Conservation (phyloP, 2,329 filamentous ascomycete genomes). For the Lecanicillium sp. region DNA sequence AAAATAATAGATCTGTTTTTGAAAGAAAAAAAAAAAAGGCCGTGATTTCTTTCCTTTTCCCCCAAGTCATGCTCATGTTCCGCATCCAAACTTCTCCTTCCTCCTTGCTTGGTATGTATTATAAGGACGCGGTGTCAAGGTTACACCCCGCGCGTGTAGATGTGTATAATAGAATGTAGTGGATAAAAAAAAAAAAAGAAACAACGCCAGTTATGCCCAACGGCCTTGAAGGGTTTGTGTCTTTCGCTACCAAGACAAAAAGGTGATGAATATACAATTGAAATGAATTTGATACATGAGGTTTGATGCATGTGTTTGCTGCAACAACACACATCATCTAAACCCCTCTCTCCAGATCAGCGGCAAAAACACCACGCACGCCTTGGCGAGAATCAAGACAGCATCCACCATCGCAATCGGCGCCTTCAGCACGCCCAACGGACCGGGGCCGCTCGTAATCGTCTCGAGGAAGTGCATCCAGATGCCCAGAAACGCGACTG, state of each 20-base stretch:
- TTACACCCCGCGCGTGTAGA: too few species aligned
- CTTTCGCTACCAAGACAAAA: not conserved
- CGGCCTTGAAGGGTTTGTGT: too few species aligned
- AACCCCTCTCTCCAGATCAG: constrained; percentile 65
- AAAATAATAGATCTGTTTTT: too few species aligned
- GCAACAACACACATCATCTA: constrained; percentile 20
- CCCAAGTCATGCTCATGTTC: too few species aligned
- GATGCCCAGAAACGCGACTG: constrained; percentile 81
- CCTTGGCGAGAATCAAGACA: constrained; percentile 69
- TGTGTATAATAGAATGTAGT: not conserved
- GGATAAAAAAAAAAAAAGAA: not conserved
- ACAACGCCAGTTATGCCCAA: not conserved
- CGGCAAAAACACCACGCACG: constrained; percentile 75
- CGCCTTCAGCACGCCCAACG: constrained; percentile 34
- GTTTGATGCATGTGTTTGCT: too few species aligned
- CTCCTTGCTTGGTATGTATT: not conserved
- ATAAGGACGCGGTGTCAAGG: too few species aligned
- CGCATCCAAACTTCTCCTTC: too few species aligned
- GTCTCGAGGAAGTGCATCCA: constrained; percentile 51
- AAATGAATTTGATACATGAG: too few species aligned
- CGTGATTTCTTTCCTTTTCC: too few species aligned
- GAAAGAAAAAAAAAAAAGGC: too few species aligned
- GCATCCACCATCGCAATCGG: constrained; percentile 62
- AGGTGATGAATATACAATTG: constrained; percentile 6
- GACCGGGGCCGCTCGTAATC: constrained; percentile 25